Conservation (phyloP, 805 yeast species). For the Zygosaccharomyces bailii region DNA sequence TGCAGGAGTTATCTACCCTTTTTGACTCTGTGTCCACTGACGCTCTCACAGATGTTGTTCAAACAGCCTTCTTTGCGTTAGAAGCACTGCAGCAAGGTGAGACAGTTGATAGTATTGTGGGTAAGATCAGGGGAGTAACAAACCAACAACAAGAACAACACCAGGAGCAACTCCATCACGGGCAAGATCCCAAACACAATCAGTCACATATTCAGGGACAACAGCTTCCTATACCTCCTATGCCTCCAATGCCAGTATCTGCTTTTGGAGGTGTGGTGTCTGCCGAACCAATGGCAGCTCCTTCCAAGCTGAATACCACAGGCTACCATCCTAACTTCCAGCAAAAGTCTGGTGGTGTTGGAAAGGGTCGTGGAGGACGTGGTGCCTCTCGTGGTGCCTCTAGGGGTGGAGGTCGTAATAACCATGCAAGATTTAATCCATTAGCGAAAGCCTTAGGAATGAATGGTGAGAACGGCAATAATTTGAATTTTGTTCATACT, state of each 20-base stretch:
- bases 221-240: constrained; percentile 7
- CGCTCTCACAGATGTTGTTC: constrained; percentile 55
- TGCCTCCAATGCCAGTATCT: constrained; percentile 21
- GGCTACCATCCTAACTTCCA: constrained; percentile 23
- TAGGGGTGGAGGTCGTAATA: constrained; percentile 24
- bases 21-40: constrained; percentile 60
- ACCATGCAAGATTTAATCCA: constrained; percentile 37
- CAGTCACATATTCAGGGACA: constrained; percentile 22
- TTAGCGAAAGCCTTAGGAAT: constrained; percentile 40
- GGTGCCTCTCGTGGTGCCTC: constrained; percentile 19
- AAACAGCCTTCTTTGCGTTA: constrained; percentile 56
- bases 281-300: constrained; percentile 16
- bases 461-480: constrained; percentile 27
- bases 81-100: constrained; percentile 40
- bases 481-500: constrained; percentile 40
- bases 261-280: constrained; percentile 32
- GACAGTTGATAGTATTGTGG: constrained; percentile 30
- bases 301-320: constrained; percentile 13
- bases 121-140: constrained; percentile 27
- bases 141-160: constrained; percentile 17
- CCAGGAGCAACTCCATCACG: constrained; percentile 19
- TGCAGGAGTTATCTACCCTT: constrained; percentile 55
- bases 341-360: constrained; percentile 23
- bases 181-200: constrained; percentile 20
- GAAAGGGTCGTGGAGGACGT: constrained; percentile 22